Base-by-base conservation (phyloP, 2,329 filamentous ascomycete genomes). In the Talaromyces amestolkiae region DNA sequence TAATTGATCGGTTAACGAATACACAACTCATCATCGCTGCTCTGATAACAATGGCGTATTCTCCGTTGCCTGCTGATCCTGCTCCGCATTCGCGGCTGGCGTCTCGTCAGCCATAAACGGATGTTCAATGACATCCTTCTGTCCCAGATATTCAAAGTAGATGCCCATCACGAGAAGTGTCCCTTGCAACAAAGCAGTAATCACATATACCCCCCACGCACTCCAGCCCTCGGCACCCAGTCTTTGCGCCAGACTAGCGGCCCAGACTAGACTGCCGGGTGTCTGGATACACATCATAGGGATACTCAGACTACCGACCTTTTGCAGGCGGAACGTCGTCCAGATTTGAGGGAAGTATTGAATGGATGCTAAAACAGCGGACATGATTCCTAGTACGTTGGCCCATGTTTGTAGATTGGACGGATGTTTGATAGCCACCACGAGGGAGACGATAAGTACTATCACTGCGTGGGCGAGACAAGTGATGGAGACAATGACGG, bases 231-330 rank as follows among this genome's bases (percentile, higher is more conserved):
- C 87, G 72, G 83, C 84, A 0, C 95, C 95, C 22, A 97, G 84
- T 54, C 95, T 86, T 8, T 86, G 87, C 60, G 89, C 92, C 51
- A 99, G 80, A 75, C 93, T 97, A 13, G 85, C 89, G 0, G 94
- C 93, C 80, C 96, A 98, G 7, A 99, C 81, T 70, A 97, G 89
- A 66, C 92, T 93, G 0, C 95, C 95, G 0, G 95, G 95, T 0
- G 94, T 97, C 77, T 99, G 95, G 39, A 99, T 97, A 75, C 91
- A 91, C 93, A 99, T 98, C 90, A 97, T 98, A 4, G 92, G 90
- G 65, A 99, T 95, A 73, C 92, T 97, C 71, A 99, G 81, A 76
- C 93, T 97, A 63, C 93, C 93, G 1, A 96, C 90, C 72, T 93
- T 89, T 75, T 94, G 91, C 65, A 97, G 82, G 61, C 83, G 86